Evolutionary conservation across 768 basidiomycete species (phyloP), one percentile per base, ranked within the genome.

Genomic region (Filobasidium wieringae): DNA sequence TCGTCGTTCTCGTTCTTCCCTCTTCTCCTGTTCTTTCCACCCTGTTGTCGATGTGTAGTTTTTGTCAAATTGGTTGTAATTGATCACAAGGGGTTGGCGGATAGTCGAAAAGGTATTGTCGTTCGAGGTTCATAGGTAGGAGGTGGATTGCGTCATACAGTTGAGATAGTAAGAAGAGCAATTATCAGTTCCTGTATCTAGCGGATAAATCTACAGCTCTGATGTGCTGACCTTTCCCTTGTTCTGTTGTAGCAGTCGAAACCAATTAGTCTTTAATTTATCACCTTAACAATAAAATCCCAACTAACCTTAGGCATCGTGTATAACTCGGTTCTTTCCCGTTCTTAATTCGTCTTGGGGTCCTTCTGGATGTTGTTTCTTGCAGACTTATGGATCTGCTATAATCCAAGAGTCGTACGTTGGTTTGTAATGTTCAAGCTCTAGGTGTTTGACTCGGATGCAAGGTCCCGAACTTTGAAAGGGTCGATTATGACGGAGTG

Each of bases 1-100:
- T 88, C 87, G 56, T 97, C 95, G 77, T 93, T 95, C 79, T 99
- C 93, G 77, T 96, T 97, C 83, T 99, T 99, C 80, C 95, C 95
- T 78, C 95, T 82, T 82, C 95, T 82, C 77, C 93, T 83, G 79
- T 97, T 99, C 81, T 99, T 97, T 62, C 93, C 95, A 74, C 93
- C 93, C 92, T 99, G 68, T 63, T 7, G 19, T 0, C n/a, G n/a
- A 39, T 24, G 31, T 55, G 40, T 22, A 7, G 14, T 9, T 11
- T 26, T 12, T 11, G 24, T 24, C 26, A 8, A 37, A 51, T 19
- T 11, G 50, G 19, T 33, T 52, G n/a, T n/a, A 14, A 24, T 47
- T 11, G 11, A 12, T 47, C 12, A 12, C 15, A 47, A 9, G 26
- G 22, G 12, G 11, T 47, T 47, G 45, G 45, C 11, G 11, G 43